Percentiles rank a stretch among this genome's conserved stretches.
phyloP scores from a whole-genome alignment of 176 grass and related monocot genomes.

The Guadua angustifolia region DNA sequence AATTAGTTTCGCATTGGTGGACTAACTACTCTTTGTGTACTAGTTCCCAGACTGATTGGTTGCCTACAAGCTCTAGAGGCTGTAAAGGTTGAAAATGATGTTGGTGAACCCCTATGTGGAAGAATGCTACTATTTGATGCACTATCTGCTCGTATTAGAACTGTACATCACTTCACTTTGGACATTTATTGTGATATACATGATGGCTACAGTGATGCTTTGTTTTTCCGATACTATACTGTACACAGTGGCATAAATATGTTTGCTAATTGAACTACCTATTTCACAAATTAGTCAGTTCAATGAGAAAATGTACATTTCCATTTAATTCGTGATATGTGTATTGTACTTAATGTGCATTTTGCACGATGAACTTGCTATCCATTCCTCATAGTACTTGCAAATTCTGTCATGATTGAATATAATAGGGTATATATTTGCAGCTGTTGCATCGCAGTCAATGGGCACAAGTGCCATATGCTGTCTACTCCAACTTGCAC shows the following conservation, averaged over 20 bases:
- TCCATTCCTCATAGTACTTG: not conserved
- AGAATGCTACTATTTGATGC: constrained; percentile 98
- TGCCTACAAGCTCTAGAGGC: constrained; percentile 97
- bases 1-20: constrained; percentile 24
- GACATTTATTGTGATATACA: constrained; percentile 17
- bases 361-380: constrained; percentile 9
- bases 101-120: constrained; percentile 89
- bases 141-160: constrained; percentile 73
- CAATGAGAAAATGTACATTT: not conserved
- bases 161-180: constrained; percentile 55
- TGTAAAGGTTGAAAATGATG: constrained; percentile 72
- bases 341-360: not conserved
- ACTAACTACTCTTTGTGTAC: constrained; percentile 44
- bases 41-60: constrained; percentile 93
- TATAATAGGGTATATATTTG: not conserved
- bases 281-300: not conserved
- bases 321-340: not conserved
- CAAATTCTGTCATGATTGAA: not conserved
- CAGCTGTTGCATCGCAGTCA: not conserved
- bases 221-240: not conserved
- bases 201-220: not conserved
- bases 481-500: not conserved
- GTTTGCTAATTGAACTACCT: not conserved
- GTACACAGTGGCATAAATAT: not conserved
- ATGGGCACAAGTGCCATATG: not conserved